Evolutionary conservation across 768 basidiomycete genomes (phyloP).

Genomic region (Neoboletus brunneissimus): DNA sequence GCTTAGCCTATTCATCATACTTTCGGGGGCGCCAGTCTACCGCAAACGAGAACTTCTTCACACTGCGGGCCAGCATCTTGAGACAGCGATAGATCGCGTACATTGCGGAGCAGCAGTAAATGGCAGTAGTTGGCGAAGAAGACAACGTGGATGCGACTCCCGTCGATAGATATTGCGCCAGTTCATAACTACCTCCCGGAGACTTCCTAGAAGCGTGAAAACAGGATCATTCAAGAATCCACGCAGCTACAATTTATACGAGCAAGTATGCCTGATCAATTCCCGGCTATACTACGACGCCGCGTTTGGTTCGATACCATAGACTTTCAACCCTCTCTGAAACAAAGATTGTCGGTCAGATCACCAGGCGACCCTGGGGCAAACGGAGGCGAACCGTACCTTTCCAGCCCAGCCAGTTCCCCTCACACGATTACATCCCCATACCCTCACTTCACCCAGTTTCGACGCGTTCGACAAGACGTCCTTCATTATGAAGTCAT

Average conservation of each 20-base stretch:
- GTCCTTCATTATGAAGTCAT: conserved; percentile 78
- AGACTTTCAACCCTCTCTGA: conserved; percentile 28
- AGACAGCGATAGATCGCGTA: background rate
- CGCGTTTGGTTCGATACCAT: conserved; percentile 42
- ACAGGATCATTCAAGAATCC: background rate
- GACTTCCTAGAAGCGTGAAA: background rate
- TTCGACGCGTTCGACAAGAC: conserved; percentile 48
- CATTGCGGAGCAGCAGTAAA: too few species aligned
- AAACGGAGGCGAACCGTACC: conserved; percentile 31
- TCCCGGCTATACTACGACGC: conserved; percentile 1
- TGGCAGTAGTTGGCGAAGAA: too few species aligned
- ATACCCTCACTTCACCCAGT: conserved; percentile 48
- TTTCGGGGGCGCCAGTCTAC: background rate
- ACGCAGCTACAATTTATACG: background rate
- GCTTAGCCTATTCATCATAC: background rate
- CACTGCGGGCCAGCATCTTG: background rate
- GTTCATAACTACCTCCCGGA: background rate
- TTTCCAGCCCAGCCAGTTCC: conserved; percentile 42
- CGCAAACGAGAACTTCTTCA: background rate
- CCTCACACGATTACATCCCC: conserved; percentile 52
- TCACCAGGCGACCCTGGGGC: background rate
- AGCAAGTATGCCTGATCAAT: background rate
- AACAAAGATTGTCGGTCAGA: background rate
- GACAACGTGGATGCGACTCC: too few species aligned
- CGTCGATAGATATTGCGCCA: background rate